phyloP scores from a whole-genome alignment of 176 grass and related monocot species.

The Dendrocalamus sinicus region DNA sequence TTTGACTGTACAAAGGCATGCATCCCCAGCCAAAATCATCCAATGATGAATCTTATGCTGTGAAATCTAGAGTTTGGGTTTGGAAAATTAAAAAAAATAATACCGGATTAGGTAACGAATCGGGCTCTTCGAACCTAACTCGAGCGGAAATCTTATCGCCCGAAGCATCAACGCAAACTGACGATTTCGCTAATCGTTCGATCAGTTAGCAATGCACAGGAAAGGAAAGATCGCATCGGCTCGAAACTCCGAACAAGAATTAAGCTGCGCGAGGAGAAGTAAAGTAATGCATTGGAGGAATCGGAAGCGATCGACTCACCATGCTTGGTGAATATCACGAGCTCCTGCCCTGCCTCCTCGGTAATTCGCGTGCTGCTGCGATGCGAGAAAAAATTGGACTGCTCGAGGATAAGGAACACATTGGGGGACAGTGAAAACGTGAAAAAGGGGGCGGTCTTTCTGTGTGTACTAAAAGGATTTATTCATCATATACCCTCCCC shows the following conservation, averaged over 20 bases:
- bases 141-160: neutral
- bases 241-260: neutral
- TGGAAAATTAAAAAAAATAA: no score
- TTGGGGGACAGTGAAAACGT: no score
- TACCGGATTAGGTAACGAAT: neutral
- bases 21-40: no score
- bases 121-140: neutral
- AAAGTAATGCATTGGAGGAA: conserved; percentile 11
- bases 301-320: neutral
- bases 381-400: no score
- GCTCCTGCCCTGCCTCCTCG: neutral
- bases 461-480: no score
- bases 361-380: neutral
- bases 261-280: neutral
- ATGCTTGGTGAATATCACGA: neutral
- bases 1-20: no score
- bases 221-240: no score
- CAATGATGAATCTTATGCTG: no score
- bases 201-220: neutral
- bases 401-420: no score
- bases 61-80: no score
- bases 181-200: neutral
- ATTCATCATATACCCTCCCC: no score
- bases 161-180: neutral
- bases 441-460: no score